Evolutionary conservation across 176 grass and related monocot species (phyloP), one percentile per base, ranked within the genome.

Genomic region (Oryza rufipogon): DNA sequence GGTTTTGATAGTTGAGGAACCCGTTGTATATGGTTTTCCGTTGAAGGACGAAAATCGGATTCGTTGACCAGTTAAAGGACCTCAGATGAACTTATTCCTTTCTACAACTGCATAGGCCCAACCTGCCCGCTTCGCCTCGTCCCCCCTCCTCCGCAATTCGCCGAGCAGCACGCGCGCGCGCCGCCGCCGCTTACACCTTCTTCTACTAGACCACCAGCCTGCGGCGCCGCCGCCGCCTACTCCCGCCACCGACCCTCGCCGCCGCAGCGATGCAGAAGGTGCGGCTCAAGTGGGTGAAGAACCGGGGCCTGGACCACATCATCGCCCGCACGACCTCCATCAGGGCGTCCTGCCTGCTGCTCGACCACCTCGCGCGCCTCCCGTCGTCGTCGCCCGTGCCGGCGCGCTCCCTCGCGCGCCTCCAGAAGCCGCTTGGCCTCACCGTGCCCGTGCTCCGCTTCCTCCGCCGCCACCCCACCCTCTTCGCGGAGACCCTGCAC

Each of bases 261-360:
- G 47, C 54, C 19, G 54, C 13, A 52, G 68, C 33, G 9, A 89
- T 97, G 92, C 91, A 91, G 79, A 94, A 92, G 88, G 95, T 97
- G 30, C 95, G 92, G 26, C 86, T 97, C 15, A 97, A 97, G 76
- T 97, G 95, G 95, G 95, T 97, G 78, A 93, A 97, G 88, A 97
- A 97, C 81, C 85, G 88, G 1, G 90, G 92, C n/a, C 68, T 97
- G n/a, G 95, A 97, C 86, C 90, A 97, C 90, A 82, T 97, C 81
- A 94, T 97, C 78, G 85, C 70, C 56, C 90, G 92, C 72, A 94
- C 93, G 48, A 94, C 92, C 71, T 91, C 91, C 81, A 80, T 94
- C 79, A 90, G 93, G 66, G 92, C 92, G 13, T 94, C 90, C 68
- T 92, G 92, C 84, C 88, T 92, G 67, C 84, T 97, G 54, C 81